phyloP scores from a whole-genome alignment of 192 early-diverging fungal species.

The Oehlia diaphana region DNA sequence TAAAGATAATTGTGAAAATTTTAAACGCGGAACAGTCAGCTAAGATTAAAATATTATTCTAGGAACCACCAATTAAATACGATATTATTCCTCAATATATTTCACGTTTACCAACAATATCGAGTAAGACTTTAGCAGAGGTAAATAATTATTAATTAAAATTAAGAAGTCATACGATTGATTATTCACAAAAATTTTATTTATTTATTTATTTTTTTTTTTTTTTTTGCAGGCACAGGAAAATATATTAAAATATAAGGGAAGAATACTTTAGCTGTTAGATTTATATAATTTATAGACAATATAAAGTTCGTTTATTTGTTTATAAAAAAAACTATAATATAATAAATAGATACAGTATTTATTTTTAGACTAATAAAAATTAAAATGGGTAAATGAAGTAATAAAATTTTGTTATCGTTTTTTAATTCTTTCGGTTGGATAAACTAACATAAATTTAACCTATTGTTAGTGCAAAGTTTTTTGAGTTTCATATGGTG shows the following conservation, averaged over 20 bases:
- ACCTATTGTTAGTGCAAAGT: too few relatives aligned
- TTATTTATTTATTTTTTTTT: too few relatives aligned
- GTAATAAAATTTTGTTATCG: too few relatives aligned
- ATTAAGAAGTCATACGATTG: not conserved
- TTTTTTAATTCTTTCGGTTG: too few relatives aligned
- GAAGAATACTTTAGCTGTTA: not conserved
- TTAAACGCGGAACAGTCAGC: not conserved
- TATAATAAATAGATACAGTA: too few relatives aligned
- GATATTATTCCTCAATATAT: slow-evolving; percentile 2
- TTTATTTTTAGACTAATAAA: too few relatives aligned
- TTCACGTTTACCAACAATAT: slow-evolving; percentile 4
- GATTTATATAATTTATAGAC: too few relatives aligned
- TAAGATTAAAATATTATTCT: not conserved
- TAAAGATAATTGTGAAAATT: not conserved
- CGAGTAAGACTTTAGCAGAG: slow-evolving; percentile 7
- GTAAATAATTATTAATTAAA: not conserved
- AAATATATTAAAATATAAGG: slow-evolving; percentile 11
- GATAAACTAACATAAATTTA: too few relatives aligned
- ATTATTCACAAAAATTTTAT: not conserved
- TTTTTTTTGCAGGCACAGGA: slow-evolving; percentile 11
- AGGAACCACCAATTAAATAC: slow-evolving; percentile 22
- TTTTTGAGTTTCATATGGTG: too few relatives aligned
- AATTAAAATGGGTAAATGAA: too few relatives aligned
- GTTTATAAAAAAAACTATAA: too few relatives aligned
- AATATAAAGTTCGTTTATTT: too few relatives aligned